A percentile compares a stretch with the other conserved stretches of the same genome.
Conservation (phyloP, 257 asterid species). For the Scutellaria baicalensis region DNA sequence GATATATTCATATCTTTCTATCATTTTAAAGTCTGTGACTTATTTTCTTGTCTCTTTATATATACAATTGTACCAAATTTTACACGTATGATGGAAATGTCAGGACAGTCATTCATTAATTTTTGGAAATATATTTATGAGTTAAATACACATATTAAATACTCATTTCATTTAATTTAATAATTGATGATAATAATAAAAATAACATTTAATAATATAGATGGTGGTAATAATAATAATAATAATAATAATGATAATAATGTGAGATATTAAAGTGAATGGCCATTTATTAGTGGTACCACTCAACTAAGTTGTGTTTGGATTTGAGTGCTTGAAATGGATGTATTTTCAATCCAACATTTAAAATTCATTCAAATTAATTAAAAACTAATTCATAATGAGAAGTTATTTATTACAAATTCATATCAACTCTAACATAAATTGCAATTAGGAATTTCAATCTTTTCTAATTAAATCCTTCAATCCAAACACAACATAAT, state of each 20-base stretch:
- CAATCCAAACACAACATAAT: too few species aligned
- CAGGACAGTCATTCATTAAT: neutral
- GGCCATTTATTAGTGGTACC: neutral
- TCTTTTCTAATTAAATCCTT: too few species aligned
- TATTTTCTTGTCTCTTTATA: conserved; percentile 6
- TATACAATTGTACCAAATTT: neutral
- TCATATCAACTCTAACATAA: too few species aligned
- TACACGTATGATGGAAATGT: neutral
- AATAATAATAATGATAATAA: neutral
- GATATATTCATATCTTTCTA: neutral
- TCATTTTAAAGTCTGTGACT: neutral
- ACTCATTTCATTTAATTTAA: neutral
- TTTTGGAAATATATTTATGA: neutral
- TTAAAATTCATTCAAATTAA: too few species aligned
- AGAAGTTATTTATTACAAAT: too few species aligned
- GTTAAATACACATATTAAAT: neutral
- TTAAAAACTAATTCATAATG: too few species aligned
- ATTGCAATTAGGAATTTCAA: too few species aligned
- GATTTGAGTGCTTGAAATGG: neutral
- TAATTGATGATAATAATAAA: neutral
- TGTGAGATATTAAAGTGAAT: conserved; percentile 2
- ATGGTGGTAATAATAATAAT: neutral
- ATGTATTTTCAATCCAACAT: neutral
- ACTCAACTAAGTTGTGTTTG: too few species aligned
- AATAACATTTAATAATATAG: neutral